Percentiles rank a stretch among this genome's conserved stretches.
Evolutionary conservation across 1,139 yeast species (phyloP).

Genomic region (Saccharomyces hybrid): DNA sequence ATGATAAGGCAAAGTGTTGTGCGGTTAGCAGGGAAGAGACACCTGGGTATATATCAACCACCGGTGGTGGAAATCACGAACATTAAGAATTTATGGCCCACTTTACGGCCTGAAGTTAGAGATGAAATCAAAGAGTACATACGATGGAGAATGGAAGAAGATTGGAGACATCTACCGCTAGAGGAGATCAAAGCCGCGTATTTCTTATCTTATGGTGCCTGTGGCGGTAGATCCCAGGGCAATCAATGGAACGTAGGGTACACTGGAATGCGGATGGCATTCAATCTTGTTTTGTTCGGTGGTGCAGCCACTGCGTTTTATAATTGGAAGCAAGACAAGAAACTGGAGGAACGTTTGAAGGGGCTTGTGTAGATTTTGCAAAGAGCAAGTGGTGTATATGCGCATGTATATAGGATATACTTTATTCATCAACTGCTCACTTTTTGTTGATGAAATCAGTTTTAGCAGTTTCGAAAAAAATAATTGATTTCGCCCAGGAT

Average conservation of each 20-base stretch:
- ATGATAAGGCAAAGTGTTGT: background rate
- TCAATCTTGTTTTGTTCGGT: slow-evolving; percentile 19
- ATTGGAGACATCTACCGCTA: slow-evolving; percentile 34
- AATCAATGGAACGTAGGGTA: slow-evolving; percentile 15
- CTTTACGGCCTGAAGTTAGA: slow-evolving; percentile 34
- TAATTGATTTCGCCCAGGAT: slow-evolving; percentile 94
- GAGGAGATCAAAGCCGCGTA: slow-evolving; percentile 35
- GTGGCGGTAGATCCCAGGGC: slow-evolving; percentile 26
- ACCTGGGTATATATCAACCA: slow-evolving; percentile 16
- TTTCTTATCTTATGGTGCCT: slow-evolving; percentile 24
- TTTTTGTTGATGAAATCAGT: background rate
- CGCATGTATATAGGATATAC: slow-evolving; percentile 5
- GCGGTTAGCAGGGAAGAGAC: background rate
- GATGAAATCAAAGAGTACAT: slow-evolving; percentile 40
- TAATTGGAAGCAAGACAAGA: slow-evolving; percentile 20
- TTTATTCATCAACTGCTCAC: slow-evolving; percentile 11
- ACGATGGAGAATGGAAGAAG: slow-evolving; percentile 38
- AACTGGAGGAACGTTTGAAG: slow-evolving; percentile 7
- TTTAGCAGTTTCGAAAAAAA: background rate
- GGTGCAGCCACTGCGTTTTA: slow-evolving; percentile 20
- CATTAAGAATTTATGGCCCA: slow-evolving; percentile 31
- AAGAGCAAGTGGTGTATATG: slow-evolving; percentile 5
- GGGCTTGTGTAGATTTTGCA: background rate
- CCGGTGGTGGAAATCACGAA: slow-evolving; percentile 17
- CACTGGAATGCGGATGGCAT: slow-evolving; percentile 19